phyloP scores from a whole-genome alignment of 768 basidiomycete species.

The Tricholoma hemisulphureum region DNA sequence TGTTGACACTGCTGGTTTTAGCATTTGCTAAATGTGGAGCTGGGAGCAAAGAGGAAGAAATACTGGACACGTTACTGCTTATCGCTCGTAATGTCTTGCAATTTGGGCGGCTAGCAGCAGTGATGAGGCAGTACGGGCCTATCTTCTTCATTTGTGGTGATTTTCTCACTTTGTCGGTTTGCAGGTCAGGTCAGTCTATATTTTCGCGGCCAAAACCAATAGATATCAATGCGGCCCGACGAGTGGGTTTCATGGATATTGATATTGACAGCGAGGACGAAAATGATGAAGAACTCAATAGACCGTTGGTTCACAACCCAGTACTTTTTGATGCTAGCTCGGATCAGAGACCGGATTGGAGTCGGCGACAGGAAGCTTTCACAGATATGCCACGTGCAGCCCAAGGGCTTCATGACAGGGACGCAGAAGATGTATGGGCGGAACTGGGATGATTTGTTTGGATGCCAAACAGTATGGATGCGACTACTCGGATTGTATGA shows the following conservation, averaged over 20 bases:
- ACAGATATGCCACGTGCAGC: slow-evolving; percentile 62
- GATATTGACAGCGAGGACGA: slow-evolving; percentile 69
- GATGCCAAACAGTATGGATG: too few relatives aligned
- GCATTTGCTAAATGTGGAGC: slow-evolving; percentile 82
- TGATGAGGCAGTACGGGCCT: slow-evolving; percentile 85
- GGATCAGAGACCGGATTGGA: slow-evolving; percentile 26
- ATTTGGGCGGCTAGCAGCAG: slow-evolving; percentile 86
- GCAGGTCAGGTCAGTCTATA: slow-evolving; percentile 84
- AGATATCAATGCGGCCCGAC: slow-evolving; percentile 69
- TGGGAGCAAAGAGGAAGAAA: slow-evolving; percentile 88
- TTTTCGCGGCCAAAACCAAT: slow-evolving; percentile 86
- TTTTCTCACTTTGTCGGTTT: slow-evolving; percentile 2
- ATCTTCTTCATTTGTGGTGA: slow-evolving; percentile 6
- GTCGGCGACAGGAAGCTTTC: slow-evolving; percentile 31
- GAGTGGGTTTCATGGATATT: slow-evolving; percentile 70
- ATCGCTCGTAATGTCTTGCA: slow-evolving; percentile 92
- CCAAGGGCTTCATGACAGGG: slow-evolving; percentile 54
- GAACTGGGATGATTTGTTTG: slow-evolving; percentile 45
- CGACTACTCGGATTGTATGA: too few relatives aligned
- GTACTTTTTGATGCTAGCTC: slow-evolving; percentile 64
- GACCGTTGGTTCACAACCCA: slow-evolving; percentile 57
- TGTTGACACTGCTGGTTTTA: slow-evolving; percentile 83
- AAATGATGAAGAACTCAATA: slow-evolving; percentile 57
- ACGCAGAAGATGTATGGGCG: slow-evolving; percentile 72
- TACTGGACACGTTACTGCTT: slow-evolving; percentile 89